These are phyloP conservation scores for Colletotrichum sp. DNA, from an alignment of 2,329 filamentous ascomycete genomes.

Conservation along the genomic window DNA sequence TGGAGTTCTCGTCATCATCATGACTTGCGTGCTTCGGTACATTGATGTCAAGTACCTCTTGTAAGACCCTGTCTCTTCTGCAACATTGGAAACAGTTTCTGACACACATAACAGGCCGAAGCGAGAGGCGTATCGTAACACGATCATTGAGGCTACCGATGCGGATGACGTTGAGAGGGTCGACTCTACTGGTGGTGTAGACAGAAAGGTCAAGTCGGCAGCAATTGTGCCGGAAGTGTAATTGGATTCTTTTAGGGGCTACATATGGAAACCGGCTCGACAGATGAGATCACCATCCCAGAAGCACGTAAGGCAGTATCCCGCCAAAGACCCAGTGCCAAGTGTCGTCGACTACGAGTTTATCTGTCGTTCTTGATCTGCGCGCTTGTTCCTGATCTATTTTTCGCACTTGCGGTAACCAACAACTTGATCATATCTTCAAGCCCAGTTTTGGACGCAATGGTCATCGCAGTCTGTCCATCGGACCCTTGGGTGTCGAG, in stretches of 20 bases:
- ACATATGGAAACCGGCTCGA: background rate
- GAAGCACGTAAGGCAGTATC: background rate
- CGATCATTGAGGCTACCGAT: background rate
- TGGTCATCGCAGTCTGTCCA: too few species aligned
- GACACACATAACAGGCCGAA: background rate
- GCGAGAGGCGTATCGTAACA: background rate
- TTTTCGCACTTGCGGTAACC: too few species aligned
- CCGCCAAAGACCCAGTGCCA: too few species aligned
- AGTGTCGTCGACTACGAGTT: too few species aligned
- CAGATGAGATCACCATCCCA: background rate
- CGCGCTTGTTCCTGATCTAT: too few species aligned
- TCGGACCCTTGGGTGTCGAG: too few species aligned
- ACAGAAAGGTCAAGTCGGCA: slow-evolving; percentile 1
- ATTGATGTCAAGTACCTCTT: slow-evolving; percentile 46
- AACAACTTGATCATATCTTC: too few species aligned
- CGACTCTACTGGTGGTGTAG: background rate
- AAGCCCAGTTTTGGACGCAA: too few species aligned
- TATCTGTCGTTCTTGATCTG: too few species aligned
- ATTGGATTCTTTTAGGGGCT: background rate
- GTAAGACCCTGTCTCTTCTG: background rate
- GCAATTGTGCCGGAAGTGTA: slow-evolving; percentile 2
- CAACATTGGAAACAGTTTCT: background rate
- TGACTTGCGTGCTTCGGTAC: slow-evolving; percentile 47
- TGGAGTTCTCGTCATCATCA: slow-evolving; percentile 47
- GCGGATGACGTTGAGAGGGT: background rate